Conservation (phyloP, 75 land plant genomes). For the Chamaecyparis obtusa region DNA sequence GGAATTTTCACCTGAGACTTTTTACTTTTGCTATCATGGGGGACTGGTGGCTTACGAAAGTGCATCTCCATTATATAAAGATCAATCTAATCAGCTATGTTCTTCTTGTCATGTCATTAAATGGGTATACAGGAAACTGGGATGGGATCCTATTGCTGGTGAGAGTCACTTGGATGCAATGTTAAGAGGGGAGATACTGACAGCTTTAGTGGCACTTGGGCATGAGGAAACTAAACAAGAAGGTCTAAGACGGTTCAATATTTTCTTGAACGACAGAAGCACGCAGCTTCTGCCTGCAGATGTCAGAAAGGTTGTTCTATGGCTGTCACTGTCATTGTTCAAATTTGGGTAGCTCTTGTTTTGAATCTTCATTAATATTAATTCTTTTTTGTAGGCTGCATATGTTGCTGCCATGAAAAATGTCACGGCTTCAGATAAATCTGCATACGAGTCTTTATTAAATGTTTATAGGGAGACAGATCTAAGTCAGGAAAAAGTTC, state of each 20-base stretch:
- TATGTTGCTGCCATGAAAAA: constrained; percentile 85
- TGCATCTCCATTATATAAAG: not conserved
- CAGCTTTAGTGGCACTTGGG: constrained; percentile 69
- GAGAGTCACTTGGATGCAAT: constrained; percentile 84
- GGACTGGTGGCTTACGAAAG: not conserved
- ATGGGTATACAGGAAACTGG: constrained; percentile 57
- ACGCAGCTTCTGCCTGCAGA: constrained; percentile 85
- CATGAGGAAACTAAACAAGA: constrained; percentile 66
- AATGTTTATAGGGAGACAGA: constrained; percentile 78
- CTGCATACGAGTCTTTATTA: constrained; percentile 73
- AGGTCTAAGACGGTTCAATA: constrained; percentile 72
- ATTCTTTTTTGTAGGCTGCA: constrained; percentile 59
- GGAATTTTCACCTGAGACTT: not conserved
- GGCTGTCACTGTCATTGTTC: not conserved
- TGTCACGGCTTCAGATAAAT: constrained; percentile 51
- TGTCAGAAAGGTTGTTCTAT: constrained; percentile 66
- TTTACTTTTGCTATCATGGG: not conserved
- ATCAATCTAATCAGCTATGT: not conserved
- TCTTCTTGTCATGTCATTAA: not conserved
- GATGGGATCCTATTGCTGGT: constrained; percentile 77
- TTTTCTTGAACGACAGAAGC: constrained; percentile 72
- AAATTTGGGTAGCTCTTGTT: not conserved
- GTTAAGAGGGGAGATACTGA: constrained; percentile 86
- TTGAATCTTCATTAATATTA: not conserved
- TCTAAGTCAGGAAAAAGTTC: constrained; percentile 84